Base-by-base conservation (phyloP, 352 stramenopile species). In the Pythium biforme region DNA sequence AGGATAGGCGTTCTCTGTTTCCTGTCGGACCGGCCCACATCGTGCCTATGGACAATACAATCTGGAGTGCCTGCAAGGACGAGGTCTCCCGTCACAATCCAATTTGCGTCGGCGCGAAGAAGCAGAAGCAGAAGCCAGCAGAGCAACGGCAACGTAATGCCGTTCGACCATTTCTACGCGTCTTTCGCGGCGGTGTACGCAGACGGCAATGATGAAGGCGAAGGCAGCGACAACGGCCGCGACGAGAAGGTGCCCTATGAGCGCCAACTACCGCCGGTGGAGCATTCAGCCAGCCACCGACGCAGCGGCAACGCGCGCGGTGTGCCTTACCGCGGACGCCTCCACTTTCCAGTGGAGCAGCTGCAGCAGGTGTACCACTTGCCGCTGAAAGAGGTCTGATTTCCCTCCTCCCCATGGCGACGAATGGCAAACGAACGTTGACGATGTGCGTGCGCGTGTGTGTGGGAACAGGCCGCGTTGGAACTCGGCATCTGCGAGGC, bases 301-400 rank as follows among this genome's bases (percentile, higher is more conserved):
- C 11, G 22, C 46, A 34, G 7, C 19, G 15, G 26, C n/a, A 2
- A 31, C 45, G n/a, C 29, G 29, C 29, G 4, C 29, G 29, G 29
- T 11, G 34, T 17, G 34, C 9, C 34, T 4, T 11, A 40, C 34
- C 74, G 77, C 43, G 70, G 56, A 0, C 75, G 81, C 3, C 61
- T 88, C 43, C 75, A 92, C 68, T 88, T 92, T 31, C 47, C 70
- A 14, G 68, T 92, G 33, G 41, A 72, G 12, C 62, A 86, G 26
- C 73, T 93, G 11, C 77, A 90, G 69, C 52, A 73, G 2, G 74
- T 86, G 27, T 93, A 88, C 54, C 81, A 90, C 65, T 65, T 91
- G 51, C 84, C 84, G 19, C 69, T 93, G 40, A 88, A 88, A 73
- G 76, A 65, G 70, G 81, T 89, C 55, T 72, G 75, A 11, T 62